phyloP scores from a whole-genome alignment of 1,139 yeast species.

The Wickerhamomyces sp. region DNA sequence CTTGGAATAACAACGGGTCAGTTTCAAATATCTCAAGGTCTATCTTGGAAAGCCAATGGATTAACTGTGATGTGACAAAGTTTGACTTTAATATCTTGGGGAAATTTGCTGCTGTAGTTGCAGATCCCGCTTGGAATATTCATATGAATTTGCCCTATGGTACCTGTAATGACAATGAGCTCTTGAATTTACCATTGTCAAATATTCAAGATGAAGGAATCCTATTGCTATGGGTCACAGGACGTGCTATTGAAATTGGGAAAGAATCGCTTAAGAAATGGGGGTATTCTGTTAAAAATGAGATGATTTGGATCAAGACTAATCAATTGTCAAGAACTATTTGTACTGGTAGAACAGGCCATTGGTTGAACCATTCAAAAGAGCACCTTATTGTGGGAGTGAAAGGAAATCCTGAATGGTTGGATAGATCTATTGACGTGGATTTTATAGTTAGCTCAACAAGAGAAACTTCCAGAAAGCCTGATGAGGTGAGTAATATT shows the following conservation, averaged over 20 bases:
- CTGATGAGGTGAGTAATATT: slow-evolving; percentile 53
- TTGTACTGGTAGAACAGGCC: slow-evolving; percentile 94
- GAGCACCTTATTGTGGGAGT: slow-evolving; percentile 84
- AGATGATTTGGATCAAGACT: slow-evolving; percentile 85
- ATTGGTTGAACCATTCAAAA: slow-evolving; percentile 93
- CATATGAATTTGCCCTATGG: slow-evolving; percentile 82
- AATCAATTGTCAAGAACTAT: slow-evolving; percentile 85
- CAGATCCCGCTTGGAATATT: slow-evolving; percentile 91
- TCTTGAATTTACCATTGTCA: slow-evolving; percentile 60
- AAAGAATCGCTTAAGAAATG: slow-evolving; percentile 69
- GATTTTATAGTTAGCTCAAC: slow-evolving; percentile 81
- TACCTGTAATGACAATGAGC: slow-evolving; percentile 68
- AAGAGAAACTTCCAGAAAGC: slow-evolving; percentile 85
- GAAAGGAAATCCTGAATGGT: slow-evolving; percentile 79
- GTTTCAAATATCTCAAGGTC: slow-evolving; percentile 32
- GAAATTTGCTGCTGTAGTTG: slow-evolving; percentile 79
- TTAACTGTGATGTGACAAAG: slow-evolving; percentile 73
- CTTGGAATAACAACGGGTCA: slow-evolving; percentile 54
- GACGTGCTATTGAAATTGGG: slow-evolving; percentile 86
- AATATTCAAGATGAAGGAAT: slow-evolving; percentile 80
- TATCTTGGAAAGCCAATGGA: slow-evolving; percentile 71
- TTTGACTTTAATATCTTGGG: slow-evolving; percentile 70
- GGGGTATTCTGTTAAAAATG: slow-evolving; percentile 80
- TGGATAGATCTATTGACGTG: slow-evolving; percentile 58
- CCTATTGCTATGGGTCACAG: slow-evolving; percentile 88